These are phyloP conservation scores for Ceratocystis alfenasii DNA, from an alignment of 2,329 filamentous ascomycete genomes.

Conservation along the genomic window DNA sequence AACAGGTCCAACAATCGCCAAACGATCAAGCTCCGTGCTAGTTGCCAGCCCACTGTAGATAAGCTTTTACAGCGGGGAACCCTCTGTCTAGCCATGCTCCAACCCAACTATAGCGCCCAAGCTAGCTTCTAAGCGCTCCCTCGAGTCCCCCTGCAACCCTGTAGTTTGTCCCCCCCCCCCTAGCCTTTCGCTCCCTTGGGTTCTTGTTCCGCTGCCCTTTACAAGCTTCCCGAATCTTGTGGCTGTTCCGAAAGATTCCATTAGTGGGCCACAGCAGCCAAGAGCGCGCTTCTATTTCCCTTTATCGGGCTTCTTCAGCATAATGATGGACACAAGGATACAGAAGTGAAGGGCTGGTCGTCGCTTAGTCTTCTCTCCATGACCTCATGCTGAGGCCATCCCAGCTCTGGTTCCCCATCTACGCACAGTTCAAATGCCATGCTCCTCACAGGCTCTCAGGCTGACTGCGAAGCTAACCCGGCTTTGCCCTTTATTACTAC, in stretches of 20 bases:
- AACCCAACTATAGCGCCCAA: neutral
- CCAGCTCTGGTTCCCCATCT: neutral
- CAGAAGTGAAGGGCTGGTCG: too few relatives aligned
- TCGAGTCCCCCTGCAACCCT: neutral
- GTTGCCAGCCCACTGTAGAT: neutral
- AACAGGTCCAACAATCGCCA: neutral
- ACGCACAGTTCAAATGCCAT: too few relatives aligned
- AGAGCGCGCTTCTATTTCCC: neutral
- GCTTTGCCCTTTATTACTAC: neutral
- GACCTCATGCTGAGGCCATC: neutral
- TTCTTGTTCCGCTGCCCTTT: neutral
- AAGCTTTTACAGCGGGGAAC: conserved; percentile 7
- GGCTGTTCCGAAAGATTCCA: conserved; percentile 3
- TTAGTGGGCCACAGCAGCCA: neutral
- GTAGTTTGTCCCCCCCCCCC: neutral
- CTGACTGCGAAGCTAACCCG: too few relatives aligned
- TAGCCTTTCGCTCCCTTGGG: neutral
- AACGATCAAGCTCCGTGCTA: neutral
- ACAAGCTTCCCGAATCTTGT: neutral
- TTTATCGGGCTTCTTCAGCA: neutral
- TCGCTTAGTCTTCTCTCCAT: neutral
- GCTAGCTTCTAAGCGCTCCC: neutral
- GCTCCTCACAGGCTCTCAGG: too few relatives aligned
- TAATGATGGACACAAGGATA: too few relatives aligned
- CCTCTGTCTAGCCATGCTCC: neutral